Evolutionary conservation across 495 filamentous ascomycete genomes (phyloP).

Genomic region (Penicillium soppii): DNA sequence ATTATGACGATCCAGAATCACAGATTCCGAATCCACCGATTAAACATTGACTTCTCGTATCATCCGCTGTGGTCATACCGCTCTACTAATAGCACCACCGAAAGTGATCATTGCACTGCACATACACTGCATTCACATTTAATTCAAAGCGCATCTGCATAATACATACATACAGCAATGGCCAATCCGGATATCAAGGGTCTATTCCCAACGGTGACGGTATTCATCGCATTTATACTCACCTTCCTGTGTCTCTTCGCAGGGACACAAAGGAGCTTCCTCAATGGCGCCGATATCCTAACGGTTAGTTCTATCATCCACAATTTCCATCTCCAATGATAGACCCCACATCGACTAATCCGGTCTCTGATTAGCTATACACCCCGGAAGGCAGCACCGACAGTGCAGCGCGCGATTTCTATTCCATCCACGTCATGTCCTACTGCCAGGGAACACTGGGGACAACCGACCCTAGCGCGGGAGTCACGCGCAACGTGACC

Average conservation of each 20-base stretch:
- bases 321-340: not conserved
- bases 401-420: slow-evolving; percentile 68
- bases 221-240: slow-evolving; percentile 64
- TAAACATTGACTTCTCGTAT: not conserved
- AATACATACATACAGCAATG: not conserved
- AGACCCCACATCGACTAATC: not conserved
- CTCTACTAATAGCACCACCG: not conserved
- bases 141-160: not conserved
- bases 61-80: not conserved
- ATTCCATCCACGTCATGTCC: slow-evolving; percentile 68
- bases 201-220: slow-evolving; percentile 27
- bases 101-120: not conserved
- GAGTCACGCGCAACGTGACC: slow-evolving; percentile 52
- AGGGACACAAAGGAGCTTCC: slow-evolving; percentile 57
- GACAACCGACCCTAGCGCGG: slow-evolving; percentile 25
- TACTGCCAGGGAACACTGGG: slow-evolving; percentile 65
- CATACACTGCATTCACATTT: not conserved
- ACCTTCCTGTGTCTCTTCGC: slow-evolving; percentile 70
- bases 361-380: slow-evolving; percentile 21
- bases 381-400: slow-evolving; percentile 45
- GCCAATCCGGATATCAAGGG: slow-evolving; percentile 15
- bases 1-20: not conserved
- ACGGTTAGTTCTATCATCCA: slow-evolving; percentile 50
- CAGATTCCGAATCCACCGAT: not conserved
- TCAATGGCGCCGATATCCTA: slow-evolving; percentile 64